A percentile compares a stretch with the other conserved stretches of the same genome.
Evolutionary conservation across 2,329 filamentous ascomycete species (phyloP).

Genomic region (Fusarium sterilihyphosum): DNA sequence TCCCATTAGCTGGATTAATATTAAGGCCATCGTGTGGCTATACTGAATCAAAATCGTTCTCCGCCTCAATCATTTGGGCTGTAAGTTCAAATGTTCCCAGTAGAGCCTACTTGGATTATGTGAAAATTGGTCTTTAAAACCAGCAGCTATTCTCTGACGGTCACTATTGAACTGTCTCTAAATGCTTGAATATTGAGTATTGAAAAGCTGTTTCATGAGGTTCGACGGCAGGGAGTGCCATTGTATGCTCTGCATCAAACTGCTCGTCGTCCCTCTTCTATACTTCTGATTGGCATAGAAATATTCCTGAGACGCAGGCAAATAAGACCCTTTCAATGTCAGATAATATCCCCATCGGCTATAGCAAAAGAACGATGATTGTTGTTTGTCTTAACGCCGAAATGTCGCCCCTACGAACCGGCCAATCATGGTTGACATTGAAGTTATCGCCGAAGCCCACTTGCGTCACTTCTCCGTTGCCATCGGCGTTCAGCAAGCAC

Average conservation of each 20-base stretch:
- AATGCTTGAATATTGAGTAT: background rate
- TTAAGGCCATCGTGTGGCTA: too few relatives aligned
- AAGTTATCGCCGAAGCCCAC: constrained; percentile 21
- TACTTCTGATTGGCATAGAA: too few relatives aligned
- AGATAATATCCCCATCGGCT: background rate
- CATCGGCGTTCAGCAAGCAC: background rate
- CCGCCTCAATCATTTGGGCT: too few relatives aligned
- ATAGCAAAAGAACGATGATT: background rate
- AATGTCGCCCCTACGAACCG: background rate
- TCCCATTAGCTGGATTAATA: background rate
- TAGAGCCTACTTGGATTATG: too few relatives aligned
- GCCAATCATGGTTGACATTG: background rate
- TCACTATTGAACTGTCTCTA: too few relatives aligned
- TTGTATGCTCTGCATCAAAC: too few relatives aligned
- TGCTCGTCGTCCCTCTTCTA: too few relatives aligned
- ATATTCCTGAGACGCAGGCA: too few relatives aligned
- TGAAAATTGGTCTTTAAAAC: rapidly evolving
- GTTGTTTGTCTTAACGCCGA: constrained; percentile 4
- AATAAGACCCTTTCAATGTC: too few relatives aligned
- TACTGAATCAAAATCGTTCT: too few relatives aligned
- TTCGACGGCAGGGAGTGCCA: rapidly evolving
- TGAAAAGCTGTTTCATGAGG: background rate
- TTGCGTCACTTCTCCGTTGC: background rate
- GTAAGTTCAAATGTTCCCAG: too few relatives aligned
- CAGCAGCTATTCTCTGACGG: too few relatives aligned